Conservation (phyloP, 2,329 filamentous ascomycete species). For the Canariomyces notabilis region DNA sequence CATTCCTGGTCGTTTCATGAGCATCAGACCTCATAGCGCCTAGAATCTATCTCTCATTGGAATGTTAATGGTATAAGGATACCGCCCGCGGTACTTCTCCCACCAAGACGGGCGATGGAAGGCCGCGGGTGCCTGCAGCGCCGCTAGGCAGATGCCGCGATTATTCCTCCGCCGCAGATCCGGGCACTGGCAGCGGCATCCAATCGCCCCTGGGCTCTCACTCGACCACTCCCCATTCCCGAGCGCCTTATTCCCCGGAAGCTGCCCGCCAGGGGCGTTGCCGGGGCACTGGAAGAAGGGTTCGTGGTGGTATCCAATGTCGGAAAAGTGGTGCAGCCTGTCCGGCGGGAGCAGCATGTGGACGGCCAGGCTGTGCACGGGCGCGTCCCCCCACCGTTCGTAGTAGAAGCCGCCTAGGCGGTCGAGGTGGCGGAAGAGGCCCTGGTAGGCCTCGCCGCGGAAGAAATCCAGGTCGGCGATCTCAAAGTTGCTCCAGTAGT, state of each 20-base stretch:
- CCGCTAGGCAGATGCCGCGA: conserved; percentile 16
- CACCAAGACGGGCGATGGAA: conserved; percentile 8
- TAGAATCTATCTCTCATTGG: conserved; percentile 2
- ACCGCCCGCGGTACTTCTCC: conserved; percentile 11
- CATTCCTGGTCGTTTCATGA: too few relatives aligned
- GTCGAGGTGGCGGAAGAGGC: conserved; percentile 39
- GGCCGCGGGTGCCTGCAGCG: conserved; percentile 16
- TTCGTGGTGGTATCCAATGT: conserved; percentile 40
- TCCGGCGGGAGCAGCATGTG: conserved; percentile 38
- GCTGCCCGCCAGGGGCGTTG: conserved; percentile 36
- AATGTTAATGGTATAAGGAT: conserved; percentile 17
- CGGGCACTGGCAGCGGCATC: conserved; percentile 37
- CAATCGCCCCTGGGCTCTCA: conserved; percentile 34
- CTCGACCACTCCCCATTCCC: conserved; percentile 27
- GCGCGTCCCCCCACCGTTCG: conserved; percentile 43
- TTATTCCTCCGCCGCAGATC: conserved; percentile 17
- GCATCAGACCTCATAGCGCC: too few relatives aligned
- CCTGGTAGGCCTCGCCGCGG: conserved; percentile 37
- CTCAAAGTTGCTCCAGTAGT: conserved; percentile 46
- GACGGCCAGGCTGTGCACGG: conserved; percentile 40
- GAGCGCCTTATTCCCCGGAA: conserved; percentile 30
- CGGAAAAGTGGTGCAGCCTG: conserved; percentile 40
- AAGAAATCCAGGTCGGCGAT: conserved; percentile 44
- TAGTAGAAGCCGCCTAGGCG: conserved; percentile 39
- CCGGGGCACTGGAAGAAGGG: conserved; percentile 31